Evolutionary conservation across 495 filamentous ascomycete genomes (phyloP).

Genomic region (Tuber aestivum): DNA sequence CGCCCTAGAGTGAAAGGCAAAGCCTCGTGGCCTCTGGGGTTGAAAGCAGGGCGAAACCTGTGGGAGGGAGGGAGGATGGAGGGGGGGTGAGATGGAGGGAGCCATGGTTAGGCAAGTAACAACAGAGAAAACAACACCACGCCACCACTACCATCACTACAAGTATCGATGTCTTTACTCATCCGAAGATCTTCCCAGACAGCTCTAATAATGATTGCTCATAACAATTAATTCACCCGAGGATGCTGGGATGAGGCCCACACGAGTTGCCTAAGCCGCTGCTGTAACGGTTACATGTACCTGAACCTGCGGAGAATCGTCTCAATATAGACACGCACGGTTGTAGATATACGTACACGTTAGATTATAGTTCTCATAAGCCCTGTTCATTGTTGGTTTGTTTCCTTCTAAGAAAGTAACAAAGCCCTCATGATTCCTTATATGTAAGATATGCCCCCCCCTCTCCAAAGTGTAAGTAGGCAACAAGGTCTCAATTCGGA

Average conservation of each 20-base stretch:
- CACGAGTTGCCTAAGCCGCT: not conserved
- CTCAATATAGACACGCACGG: not conserved
- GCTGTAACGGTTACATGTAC: not conserved
- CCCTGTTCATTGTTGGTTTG: not conserved
- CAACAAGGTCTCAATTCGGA: not conserved
- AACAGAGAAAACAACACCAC: constrained; percentile 6
- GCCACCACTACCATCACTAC: constrained; percentile 8
- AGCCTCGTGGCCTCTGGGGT: constrained; percentile 23
- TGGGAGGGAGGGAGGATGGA: not conserved
- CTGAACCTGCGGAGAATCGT: not conserved
- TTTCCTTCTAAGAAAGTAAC: not conserved
- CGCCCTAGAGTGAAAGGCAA: constrained; percentile 27
- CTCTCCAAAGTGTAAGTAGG: not conserved
- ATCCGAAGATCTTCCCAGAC: constrained; percentile 12
- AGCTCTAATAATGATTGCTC: constrained; percentile 24
- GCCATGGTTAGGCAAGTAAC: constrained; percentile 17
- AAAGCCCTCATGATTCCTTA: not conserved
- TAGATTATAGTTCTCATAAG: not conserved
- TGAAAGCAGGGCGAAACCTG: constrained; percentile 22
- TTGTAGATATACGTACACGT: not conserved
- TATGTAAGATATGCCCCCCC: not conserved
- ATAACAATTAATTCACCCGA: constrained; percentile 12
- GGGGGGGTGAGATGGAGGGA: constrained; percentile 19
- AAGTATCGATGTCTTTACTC: constrained; percentile 13
- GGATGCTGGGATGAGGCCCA: not conserved